Conservation (phyloP, 2,329 filamentous ascomycete genomes). For the Fusarium sambucinum region DNA sequence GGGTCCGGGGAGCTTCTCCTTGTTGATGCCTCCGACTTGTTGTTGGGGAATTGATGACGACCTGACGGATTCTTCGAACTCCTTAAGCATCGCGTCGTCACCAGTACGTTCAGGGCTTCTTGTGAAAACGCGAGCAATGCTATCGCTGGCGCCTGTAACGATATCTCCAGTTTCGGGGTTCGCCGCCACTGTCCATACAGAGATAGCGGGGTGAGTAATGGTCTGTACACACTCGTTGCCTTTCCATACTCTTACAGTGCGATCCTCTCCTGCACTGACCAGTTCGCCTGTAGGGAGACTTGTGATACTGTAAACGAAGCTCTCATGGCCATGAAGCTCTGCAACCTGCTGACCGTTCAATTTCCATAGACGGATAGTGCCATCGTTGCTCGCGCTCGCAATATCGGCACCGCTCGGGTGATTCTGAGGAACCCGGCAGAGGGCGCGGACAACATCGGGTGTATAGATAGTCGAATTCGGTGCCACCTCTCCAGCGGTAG, state of each 20-base stretch:
- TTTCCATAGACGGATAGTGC: slow-evolving; percentile 88
- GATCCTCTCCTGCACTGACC: slow-evolving; percentile 91
- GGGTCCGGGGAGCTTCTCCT: slow-evolving; percentile 88
- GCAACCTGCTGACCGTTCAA: slow-evolving; percentile 80
- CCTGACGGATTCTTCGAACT: slow-evolving; percentile 86
- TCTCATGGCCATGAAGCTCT: slow-evolving; percentile 88
- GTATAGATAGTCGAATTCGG: slow-evolving; percentile 70
- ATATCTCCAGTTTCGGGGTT: slow-evolving; percentile 89
- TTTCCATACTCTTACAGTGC: slow-evolving; percentile 92
- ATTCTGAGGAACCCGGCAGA: slow-evolving; percentile 80
- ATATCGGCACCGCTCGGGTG: slow-evolving; percentile 91
- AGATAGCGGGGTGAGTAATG: slow-evolving; percentile 96
- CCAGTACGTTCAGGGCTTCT: slow-evolving; percentile 77
- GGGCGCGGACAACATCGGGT: slow-evolving; percentile 86
- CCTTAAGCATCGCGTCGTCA: slow-evolving; percentile 72
- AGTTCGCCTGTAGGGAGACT: slow-evolving; percentile 85
- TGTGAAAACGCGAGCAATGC: slow-evolving; percentile 86
- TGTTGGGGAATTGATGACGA: slow-evolving; percentile 89
- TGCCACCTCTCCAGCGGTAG: slow-evolving; percentile 66
- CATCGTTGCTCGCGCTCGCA: slow-evolving; percentile 94
- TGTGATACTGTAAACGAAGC: slow-evolving; percentile 90
- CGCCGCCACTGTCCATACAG: slow-evolving; percentile 92
- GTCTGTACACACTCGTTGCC: slow-evolving; percentile 88
- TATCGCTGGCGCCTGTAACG: slow-evolving; percentile 92
- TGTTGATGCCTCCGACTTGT: slow-evolving; percentile 85